A percentile compares a stretch with the other conserved stretches of the same genome.
Conservation (phyloP, 495 filamentous ascomycete species). For the Hyaloscypha variabilis region DNA sequence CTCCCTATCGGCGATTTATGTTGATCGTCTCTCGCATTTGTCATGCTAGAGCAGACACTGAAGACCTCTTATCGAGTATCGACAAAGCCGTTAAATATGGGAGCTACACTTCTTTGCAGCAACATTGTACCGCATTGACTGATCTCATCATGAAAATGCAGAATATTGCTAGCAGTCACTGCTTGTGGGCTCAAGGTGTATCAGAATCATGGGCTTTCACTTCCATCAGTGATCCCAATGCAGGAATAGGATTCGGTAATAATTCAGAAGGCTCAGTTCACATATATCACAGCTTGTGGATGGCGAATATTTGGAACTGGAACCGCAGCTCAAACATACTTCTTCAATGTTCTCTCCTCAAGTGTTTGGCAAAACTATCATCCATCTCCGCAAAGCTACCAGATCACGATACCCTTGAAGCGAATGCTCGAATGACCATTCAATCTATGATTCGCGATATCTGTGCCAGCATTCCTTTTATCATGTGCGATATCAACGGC, state of each 20-base stretch:
- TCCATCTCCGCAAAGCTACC: neutral
- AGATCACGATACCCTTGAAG: neutral
- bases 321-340: neutral
- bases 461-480: slow-evolving; percentile 1
- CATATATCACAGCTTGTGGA: neutral
- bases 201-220: neutral
- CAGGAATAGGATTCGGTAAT: neutral
- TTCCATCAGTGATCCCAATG: neutral
- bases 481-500: neutral
- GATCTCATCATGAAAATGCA: neutral
- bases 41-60: neutral
- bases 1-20: neutral
- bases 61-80: neutral
- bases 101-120: neutral
- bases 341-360: slow-evolving; percentile 1
- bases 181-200: neutral
- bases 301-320: neutral
- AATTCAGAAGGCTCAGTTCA: neutral
- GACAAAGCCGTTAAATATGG: neutral
- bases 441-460: neutral
- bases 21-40: neutral
- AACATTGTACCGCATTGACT: neutral
- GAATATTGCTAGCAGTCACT: neutral
- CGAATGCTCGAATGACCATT: neutral
- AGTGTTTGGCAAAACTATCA: neutral